Evolutionary conservation across 1,284 basidiomycete genomes (phyloP), one percentile per base, ranked within the genome.

Genomic region (Apiotrichum mycotoxinovorans): DNA sequence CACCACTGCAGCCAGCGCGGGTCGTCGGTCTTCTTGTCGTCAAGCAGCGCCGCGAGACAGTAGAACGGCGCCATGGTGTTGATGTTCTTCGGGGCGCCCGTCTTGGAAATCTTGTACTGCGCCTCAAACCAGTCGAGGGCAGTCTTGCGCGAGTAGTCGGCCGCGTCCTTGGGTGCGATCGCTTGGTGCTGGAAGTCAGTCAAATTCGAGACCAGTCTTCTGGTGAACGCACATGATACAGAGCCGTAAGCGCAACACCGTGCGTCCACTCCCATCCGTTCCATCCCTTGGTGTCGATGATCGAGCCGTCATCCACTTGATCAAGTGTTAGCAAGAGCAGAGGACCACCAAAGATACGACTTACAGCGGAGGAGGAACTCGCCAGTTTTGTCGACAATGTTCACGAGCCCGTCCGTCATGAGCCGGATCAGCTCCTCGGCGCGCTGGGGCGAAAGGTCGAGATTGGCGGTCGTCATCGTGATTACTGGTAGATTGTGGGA

Each of bases 211-310:
- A 14, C 25, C 25, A 17, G 10, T 9, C 7, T 15, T 17, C 4
- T 15, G 17, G 11, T 26, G 11, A n/a, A 53, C 58, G 34, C 48
- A 63, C 61, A 30, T 56, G 54, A 37, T 60, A 57, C 42, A 69
- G 42, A 1, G 65, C 68, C 5, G 66, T 70, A 12, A 65, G 40
- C 0, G 66, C 70, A 18, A 73, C 66, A 56, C 84, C 84, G 66
- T 85, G 84, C 8, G 84, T 85, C 84, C 84, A 85, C 76, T 86
- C 84, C 84, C 84, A 85, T 3, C 71, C 72, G 54, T 83, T 79
- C 84, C 84, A 86, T 4, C 83, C 83, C 65, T 86, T 86, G 1
- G 84, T 85, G 63, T 86, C 84, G 56, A 85, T 84, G 23, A 84
- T 70, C 14, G 83, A 79, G 0, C 84, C 84, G 67, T 85, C 84